Evolutionary conservation across 1,284 basidiomycete species (phyloP).

Genomic region (Clitocybe nebularis): DNA sequence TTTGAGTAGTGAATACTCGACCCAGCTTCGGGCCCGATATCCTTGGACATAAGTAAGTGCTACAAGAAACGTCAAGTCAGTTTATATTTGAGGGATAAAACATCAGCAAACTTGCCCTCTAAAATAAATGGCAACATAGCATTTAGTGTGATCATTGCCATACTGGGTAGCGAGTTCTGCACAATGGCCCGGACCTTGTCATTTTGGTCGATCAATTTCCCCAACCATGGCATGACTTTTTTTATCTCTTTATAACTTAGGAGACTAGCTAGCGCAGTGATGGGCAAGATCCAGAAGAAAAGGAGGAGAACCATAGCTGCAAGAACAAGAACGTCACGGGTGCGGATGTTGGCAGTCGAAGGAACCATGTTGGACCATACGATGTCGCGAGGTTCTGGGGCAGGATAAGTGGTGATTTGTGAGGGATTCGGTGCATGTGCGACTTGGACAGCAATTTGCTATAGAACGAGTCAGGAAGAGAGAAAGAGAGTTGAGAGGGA

Average conservation of each 20-base stretch:
- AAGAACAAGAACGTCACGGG: constrained; percentile 70
- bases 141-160: constrained; percentile 90
- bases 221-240: constrained; percentile 84
- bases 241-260: constrained; percentile 92
- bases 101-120: constrained; percentile 59
- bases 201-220: constrained; percentile 72
- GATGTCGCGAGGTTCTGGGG: constrained; percentile 94
- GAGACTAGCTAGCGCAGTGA: constrained; percentile 79
- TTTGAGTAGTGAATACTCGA: constrained; percentile 90
- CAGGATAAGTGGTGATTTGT: constrained; percentile 66
- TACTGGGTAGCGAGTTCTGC: constrained; percentile 88
- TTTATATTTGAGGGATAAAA: neutral
- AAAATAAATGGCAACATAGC: constrained; percentile 86
- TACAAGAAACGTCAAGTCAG: constrained; percentile 27
- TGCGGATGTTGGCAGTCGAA: constrained; percentile 49
- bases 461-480: constrained; percentile 1
- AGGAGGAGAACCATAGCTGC: constrained; percentile 66
- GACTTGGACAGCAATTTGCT: constrained; percentile 91
- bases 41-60: constrained; percentile 88
- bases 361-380: constrained; percentile 89
- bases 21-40: constrained; percentile 83
- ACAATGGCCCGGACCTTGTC: constrained; percentile 82
- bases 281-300: constrained; percentile 86
- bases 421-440: constrained; percentile 73
- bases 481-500: neutral